A percentile compares a stretch with the other conserved stretches of the same genome.
These are phyloP conservation scores for Tuber umbilicatum DNA, from an alignment of 495 filamentous ascomycete species.

Conservation along the genomic window DNA sequence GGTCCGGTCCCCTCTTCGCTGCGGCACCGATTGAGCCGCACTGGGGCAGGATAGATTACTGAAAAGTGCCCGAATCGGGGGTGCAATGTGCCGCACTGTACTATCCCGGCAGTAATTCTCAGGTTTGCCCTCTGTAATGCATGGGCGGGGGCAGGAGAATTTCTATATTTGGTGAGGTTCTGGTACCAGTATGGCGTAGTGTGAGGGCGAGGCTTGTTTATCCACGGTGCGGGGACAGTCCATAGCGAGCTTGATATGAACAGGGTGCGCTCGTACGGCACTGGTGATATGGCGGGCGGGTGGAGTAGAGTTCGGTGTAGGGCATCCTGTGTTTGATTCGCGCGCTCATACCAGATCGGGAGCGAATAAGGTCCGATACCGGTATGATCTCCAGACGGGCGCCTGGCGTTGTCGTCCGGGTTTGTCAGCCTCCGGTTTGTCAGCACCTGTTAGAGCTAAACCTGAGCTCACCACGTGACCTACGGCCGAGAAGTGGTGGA, in stretches of 20 bases:
- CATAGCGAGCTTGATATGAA: neutral
- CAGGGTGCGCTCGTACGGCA: neutral
- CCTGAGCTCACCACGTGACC: neutral
- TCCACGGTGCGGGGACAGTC: neutral
- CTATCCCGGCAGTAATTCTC: too few species aligned
- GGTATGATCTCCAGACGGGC: neutral
- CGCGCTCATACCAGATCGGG: neutral
- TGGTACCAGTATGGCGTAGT: neutral
- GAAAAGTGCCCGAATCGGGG: too few species aligned
- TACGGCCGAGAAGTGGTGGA: neutral
- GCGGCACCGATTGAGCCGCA: too few species aligned
- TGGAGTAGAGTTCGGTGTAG: neutral
- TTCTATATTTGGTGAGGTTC: neutral
- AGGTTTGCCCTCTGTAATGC: too few species aligned
- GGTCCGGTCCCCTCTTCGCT: too few species aligned
- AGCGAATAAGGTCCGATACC: too few species aligned
- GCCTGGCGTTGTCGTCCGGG: neutral
- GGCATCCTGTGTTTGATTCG: neutral
- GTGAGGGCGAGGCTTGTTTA: neutral
- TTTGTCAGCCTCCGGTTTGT: neutral
- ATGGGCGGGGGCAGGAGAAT: neutral
- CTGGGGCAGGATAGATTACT: too few species aligned
- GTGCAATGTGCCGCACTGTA: too few species aligned
- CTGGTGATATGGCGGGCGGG: neutral
- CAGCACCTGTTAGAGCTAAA: neutral